Evolutionary conservation across 2,329 filamentous ascomycete genomes (phyloP), one percentile per base, ranked within the genome.

Genomic region (Epichloe sibirici): DNA sequence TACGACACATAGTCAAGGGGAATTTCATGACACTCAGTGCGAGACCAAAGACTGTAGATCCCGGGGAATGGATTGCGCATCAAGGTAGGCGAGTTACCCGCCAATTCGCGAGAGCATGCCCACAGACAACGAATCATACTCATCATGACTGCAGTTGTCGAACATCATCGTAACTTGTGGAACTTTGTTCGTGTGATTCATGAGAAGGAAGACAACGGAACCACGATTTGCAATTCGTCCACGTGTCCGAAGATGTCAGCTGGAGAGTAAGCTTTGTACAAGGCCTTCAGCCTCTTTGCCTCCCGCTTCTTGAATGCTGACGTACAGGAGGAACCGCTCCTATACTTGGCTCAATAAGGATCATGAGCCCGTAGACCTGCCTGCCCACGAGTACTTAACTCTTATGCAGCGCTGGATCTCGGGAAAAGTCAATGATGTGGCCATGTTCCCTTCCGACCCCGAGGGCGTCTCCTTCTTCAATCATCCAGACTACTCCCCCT

Each of bases 11-110:
- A 58, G 90, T 96, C 64, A 94, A 91, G 74, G 91, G 91, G 54
- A 97, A 96, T 72, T 96, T 96, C 66, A 88, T 95, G 84, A 96
- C 91, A 12, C 72, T 97, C 55, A 94, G 90, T 62, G 89, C 90
- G 47, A 86, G 90, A 65, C 91, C 91, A n/a, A 90, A 91, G 73
- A 90, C 93, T 53, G 88, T 96, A 46, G 91, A 96, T 63, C 82
- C 88, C 65, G 91, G 89, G 58, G 91, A 97, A 70, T 97, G 91
- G 91, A 79, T 96, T 60, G 90, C 91, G 56, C 89, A 96, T 69
- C 91, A 96, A 76, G 84, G 91, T 95, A 77, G 65, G 72, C n/a
- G 7, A 6, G 8, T n/a, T 43, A 2, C n/a, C 39, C 56, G 12
- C n/a, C 11, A 8, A 15, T 40, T 17, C 37, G 11, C n/a, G 34